phyloP scores from a whole-genome alignment of 2,329 filamentous ascomycete genomes.

The Fusarium veterinarium region DNA sequence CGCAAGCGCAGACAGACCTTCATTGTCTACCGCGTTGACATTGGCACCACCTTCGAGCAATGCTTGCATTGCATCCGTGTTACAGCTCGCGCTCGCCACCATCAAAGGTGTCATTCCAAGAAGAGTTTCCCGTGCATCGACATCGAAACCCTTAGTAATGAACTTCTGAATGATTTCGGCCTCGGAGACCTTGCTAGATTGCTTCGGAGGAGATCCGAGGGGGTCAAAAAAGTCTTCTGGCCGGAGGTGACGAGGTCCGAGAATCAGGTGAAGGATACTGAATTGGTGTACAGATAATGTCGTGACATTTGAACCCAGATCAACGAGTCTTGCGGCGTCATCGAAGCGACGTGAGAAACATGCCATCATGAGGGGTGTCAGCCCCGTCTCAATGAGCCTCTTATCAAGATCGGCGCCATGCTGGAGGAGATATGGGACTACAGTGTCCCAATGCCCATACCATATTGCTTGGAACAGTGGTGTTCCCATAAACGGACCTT shows the following conservation, averaged over 20 bases:
- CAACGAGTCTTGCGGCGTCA: constrained; percentile 42
- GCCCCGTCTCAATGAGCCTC: constrained; percentile 42
- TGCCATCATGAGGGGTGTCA: constrained; percentile 45
- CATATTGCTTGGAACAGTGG: constrained; percentile 44
- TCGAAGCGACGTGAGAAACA: constrained; percentile 45
- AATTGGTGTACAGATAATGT: constrained; percentile 41
- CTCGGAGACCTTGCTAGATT: constrained; percentile 31
- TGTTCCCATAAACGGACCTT: constrained; percentile 45
- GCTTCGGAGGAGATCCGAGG: constrained; percentile 3
- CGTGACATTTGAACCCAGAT: constrained; percentile 41
- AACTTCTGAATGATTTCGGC: constrained; percentile 44
- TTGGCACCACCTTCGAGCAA: constrained; percentile 41
- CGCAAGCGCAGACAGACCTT: constrained; percentile 40
- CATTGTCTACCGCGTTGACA: constrained; percentile 42
- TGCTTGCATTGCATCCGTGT: constrained; percentile 41
- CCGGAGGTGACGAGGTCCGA: constrained; percentile 39
- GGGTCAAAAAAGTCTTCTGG: constrained; percentile 38
- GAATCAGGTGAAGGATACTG: constrained; percentile 45
- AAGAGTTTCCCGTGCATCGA: constrained; percentile 41
- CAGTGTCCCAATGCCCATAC: constrained; percentile 43
- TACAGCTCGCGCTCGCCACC: constrained; percentile 45
- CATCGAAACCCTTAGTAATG: constrained; percentile 42
- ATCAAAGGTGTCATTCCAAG: constrained; percentile 46
- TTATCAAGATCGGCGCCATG: constrained; percentile 43
- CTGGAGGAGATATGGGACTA: constrained; percentile 43